A percentile compares a stretch with the other conserved stretches of the same genome.
Evolutionary conservation across 1,284 basidiomycete species (phyloP).

Genomic region (Apiotrichum veenhuisii): DNA sequence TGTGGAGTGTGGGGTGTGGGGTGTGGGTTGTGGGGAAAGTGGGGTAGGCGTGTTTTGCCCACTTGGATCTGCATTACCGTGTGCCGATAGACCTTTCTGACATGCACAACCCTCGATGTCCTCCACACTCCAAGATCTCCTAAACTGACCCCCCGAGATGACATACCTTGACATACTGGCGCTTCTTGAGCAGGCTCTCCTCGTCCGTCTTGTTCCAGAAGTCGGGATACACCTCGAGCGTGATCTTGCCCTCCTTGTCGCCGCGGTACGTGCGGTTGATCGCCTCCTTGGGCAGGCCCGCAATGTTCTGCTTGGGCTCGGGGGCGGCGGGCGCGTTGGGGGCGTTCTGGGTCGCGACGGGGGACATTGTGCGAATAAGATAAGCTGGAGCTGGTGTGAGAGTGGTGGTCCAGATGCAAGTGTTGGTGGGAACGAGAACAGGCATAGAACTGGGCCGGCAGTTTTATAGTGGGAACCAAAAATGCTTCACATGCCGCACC

Average conservation of each 20-base stretch:
- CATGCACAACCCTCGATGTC: too few species aligned
- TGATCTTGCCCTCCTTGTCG: slow-evolving; percentile 33
- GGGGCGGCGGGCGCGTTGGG: background rate
- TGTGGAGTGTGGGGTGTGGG: background rate
- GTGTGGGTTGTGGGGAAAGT: too few species aligned
- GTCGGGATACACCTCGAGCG: slow-evolving; percentile 26
- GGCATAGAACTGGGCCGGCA: too few species aligned
- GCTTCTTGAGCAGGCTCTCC: slow-evolving; percentile 29
- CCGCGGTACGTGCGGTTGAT: slow-evolving; percentile 36
- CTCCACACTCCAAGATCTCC: too few species aligned
- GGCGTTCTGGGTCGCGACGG: slow-evolving; percentile 2
- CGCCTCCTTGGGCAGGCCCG: slow-evolving; percentile 26
- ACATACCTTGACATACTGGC: slow-evolving; percentile 38
- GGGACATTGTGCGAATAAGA: slow-evolving; percentile 4
- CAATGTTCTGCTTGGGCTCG: slow-evolving; percentile 19
- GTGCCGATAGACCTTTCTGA: too few species aligned
- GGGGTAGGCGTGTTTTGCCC: too few species aligned
- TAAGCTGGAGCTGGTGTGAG: background rate
- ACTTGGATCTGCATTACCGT: too few species aligned
- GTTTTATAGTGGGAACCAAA: too few species aligned
- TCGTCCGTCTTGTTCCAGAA: slow-evolving; percentile 30
- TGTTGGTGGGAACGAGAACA: background rate
- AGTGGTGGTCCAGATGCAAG: background rate
- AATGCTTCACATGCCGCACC: too few species aligned
- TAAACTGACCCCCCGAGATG: too few species aligned